Conservation (phyloP, 192 early-diverging fungal species). For the Gorgonomyces haynaldii region DNA sequence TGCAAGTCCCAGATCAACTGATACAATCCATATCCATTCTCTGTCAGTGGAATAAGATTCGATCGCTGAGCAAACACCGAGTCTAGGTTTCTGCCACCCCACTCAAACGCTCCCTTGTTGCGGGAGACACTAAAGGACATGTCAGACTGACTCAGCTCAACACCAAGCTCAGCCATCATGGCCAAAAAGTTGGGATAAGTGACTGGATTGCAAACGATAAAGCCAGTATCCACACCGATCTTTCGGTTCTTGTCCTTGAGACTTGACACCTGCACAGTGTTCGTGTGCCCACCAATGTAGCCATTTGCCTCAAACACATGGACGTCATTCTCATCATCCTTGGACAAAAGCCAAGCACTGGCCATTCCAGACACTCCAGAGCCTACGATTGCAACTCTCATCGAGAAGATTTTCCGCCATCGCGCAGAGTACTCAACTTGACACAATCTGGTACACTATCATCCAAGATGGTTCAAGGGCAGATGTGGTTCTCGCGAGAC, state of each 20-base stretch:
- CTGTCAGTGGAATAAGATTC: slow-evolving; percentile 40
- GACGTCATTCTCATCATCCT: slow-evolving; percentile 22
- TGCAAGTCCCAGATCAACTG: slow-evolving; percentile 41
- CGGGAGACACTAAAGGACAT: slow-evolving; percentile 55
- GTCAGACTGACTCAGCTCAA: slow-evolving; percentile 28
- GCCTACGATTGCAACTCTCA: slow-evolving; percentile 6
- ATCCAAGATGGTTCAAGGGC: no score
- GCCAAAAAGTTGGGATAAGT: slow-evolving; percentile 52
- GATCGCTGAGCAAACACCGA: slow-evolving; percentile 42
- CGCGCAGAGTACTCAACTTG: no score
- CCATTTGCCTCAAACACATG: slow-evolving; percentile 35
- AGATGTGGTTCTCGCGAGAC: no score
- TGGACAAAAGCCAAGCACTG: slow-evolving; percentile 43
- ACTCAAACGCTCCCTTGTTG: slow-evolving; percentile 49
- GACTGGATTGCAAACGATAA: slow-evolving; percentile 53
- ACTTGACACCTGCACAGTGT: slow-evolving; percentile 42
- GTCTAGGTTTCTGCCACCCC: slow-evolving; percentile 42
- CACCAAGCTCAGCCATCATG: slow-evolving; percentile 30
- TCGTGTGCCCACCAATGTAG: slow-evolving; percentile 52
- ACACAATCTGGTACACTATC: no score
- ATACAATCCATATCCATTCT: slow-evolving; percentile 31
- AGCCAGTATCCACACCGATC: slow-evolving; percentile 54
- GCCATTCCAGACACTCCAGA: slow-evolving; percentile 34
- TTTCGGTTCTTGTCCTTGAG: slow-evolving; percentile 10
- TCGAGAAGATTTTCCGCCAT: no score